phyloP scores from a whole-genome alignment of 768 basidiomycete species.

The Tulasnella calospora region DNA sequence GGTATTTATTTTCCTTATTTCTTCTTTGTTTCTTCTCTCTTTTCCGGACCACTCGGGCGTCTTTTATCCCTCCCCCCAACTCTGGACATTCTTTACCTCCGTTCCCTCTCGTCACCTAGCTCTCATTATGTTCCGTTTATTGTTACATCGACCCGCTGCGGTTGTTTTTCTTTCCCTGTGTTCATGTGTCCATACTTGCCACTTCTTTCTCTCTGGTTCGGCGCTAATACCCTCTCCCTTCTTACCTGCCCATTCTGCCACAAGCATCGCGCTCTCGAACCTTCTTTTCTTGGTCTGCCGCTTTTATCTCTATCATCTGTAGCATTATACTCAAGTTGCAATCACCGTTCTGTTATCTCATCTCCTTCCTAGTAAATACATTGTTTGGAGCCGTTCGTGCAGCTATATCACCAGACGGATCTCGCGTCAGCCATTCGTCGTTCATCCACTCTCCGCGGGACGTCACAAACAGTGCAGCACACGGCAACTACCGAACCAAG shows the following conservation, averaged over 20 bases:
- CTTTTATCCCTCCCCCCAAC: neutral
- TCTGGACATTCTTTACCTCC: neutral
- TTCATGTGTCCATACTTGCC: neutral
- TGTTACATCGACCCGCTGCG: conserved; percentile 10
- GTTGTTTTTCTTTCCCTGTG: neutral
- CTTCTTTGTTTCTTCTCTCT: neutral
- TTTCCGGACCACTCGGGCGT: neutral
- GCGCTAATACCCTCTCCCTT: neutral
- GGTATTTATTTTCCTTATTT: neutral
- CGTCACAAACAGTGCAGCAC: too few species aligned
- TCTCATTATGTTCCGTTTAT: conserved; percentile 18
- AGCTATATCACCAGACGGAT: too few species aligned
- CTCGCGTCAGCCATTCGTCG: too few species aligned
- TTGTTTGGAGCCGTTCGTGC: neutral
- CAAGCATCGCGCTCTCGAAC: neutral
- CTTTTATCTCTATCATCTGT: conserved; percentile 7
- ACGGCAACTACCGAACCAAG: too few species aligned
- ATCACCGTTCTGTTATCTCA: neutral
- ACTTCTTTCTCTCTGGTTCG: neutral
- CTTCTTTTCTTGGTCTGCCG: neutral
- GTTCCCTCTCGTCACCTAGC: neutral
- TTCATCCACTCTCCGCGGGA: too few species aligned
- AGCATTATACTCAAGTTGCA: conserved; percentile 10
- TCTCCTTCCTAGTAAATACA: conserved; percentile 8
- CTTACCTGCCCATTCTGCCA: neutral